Percentiles rank a stretch among this genome's conserved stretches.
Conservation (phyloP, 1,284 basidiomycete species). For the Naganishia sp. region DNA sequence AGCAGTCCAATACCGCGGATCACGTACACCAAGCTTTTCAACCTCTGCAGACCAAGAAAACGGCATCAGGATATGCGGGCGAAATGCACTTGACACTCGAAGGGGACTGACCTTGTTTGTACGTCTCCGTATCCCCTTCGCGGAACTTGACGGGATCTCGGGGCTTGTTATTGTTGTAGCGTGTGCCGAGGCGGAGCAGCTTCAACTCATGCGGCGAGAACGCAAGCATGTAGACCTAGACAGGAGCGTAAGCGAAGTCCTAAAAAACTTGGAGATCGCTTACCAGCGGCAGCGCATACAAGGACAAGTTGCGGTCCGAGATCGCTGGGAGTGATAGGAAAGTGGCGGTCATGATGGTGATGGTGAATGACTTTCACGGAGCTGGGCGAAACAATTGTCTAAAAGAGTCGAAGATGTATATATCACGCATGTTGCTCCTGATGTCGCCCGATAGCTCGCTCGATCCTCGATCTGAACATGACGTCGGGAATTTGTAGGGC, state of each 20-base stretch:
- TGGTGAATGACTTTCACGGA: neutral
- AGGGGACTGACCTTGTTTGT: slow-evolving; percentile 24
- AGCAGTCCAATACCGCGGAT: neutral
- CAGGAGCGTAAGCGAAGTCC: neutral
- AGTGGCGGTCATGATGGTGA: neutral
- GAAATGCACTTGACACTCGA: neutral
- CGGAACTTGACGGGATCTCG: slow-evolving; percentile 29
- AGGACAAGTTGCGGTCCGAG: slow-evolving; percentile 27
- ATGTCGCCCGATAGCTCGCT: neutral
- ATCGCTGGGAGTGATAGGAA: slow-evolving; percentile 27
- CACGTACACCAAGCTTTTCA: slow-evolving; percentile 21
- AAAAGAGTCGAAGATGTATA: neutral
- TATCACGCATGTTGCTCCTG: neutral
- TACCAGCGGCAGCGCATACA: slow-evolving; percentile 24
- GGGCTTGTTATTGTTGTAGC: slow-evolving; percentile 30
- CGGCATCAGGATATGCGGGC: neutral
- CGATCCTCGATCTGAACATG: neutral
- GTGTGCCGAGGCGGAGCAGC: slow-evolving; percentile 24
- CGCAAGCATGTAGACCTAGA: slow-evolving; percentile 27
- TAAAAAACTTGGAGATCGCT: neutral
- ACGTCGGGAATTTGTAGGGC: neutral
- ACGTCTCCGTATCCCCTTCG: slow-evolving; percentile 26
- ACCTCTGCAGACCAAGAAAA: neutral
- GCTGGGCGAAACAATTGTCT: neutral
- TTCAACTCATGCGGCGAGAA: slow-evolving; percentile 30